A percentile compares a stretch with the other conserved stretches of the same genome.
Conservation (phyloP, 148 eudicot genomes). For the Rhododendron simsii region DNA sequence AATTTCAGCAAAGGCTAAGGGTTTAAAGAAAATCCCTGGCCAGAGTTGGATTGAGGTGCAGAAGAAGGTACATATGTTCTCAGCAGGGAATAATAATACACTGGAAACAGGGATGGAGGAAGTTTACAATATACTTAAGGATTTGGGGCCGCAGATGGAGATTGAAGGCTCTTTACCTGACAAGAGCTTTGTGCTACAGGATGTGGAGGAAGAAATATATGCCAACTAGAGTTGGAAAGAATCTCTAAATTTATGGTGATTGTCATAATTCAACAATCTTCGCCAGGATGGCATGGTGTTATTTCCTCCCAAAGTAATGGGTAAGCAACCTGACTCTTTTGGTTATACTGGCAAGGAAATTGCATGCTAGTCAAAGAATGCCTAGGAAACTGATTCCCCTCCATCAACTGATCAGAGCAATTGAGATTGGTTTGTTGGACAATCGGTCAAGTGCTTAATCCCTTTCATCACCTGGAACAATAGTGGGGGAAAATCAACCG, state of each 20-base stretch:
- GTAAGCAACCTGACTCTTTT: background rate
- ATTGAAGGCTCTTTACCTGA: constrained; percentile 22
- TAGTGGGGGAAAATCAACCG: background rate
- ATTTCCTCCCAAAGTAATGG: background rate
- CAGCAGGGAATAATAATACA: constrained; percentile 26
- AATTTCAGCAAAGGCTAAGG: constrained; percentile 36
- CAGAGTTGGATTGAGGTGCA: constrained; percentile 60
- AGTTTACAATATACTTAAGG: constrained; percentile 18
- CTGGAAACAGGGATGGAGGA: constrained; percentile 26
- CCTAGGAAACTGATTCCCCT: background rate
- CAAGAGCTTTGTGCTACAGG: constrained; percentile 18
- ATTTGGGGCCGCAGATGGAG: constrained; percentile 36
- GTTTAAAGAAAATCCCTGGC: constrained; percentile 45
- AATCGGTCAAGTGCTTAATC: background rate
- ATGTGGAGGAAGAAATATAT: constrained; percentile 24
- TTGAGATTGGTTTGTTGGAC: background rate
- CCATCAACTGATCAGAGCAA: background rate
- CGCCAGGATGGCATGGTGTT: background rate
- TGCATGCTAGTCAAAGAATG: background rate
- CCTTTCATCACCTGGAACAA: background rate
- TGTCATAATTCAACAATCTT: background rate
- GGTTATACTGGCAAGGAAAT: background rate
- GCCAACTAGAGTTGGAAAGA: constrained; percentile 17
- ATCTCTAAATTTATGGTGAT: background rate
- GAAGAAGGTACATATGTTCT: constrained; percentile 38